Evolutionary conservation across 495 filamentous ascomycete genomes (phyloP).

Genomic region (Aspergillus avenaceus): DNA sequence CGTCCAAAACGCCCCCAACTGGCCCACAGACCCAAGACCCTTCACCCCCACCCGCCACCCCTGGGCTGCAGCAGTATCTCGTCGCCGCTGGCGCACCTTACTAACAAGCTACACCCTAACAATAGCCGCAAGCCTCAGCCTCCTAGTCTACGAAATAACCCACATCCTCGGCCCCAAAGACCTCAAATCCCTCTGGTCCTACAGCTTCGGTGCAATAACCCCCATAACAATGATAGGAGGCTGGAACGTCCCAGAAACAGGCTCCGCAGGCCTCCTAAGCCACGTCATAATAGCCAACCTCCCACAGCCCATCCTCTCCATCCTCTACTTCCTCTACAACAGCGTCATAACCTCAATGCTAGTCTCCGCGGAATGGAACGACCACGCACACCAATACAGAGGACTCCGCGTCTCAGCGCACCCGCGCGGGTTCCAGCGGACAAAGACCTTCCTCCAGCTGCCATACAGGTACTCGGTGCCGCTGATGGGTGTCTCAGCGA

Average conservation of each 20-base stretch:
- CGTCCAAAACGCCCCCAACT: constrained; percentile 2
- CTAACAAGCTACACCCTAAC: too few relatives aligned
- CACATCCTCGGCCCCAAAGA: neutral
- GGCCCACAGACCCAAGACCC: too few relatives aligned
- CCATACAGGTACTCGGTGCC: constrained; percentile 37
- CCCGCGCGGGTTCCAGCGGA: constrained; percentile 29
- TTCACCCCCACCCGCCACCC: too few relatives aligned
- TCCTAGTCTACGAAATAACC: constrained; percentile 1
- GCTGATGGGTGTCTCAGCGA: constrained; percentile 13
- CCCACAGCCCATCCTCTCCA: constrained; percentile 36
- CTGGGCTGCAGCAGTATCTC: too few relatives aligned
- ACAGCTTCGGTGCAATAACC: constrained; percentile 22
- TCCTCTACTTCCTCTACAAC: constrained; percentile 35
- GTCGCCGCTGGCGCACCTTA: too few relatives aligned
- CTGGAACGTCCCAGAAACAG: neutral
- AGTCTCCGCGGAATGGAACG: constrained; percentile 22
- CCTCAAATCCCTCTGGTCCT: constrained; percentile 9
- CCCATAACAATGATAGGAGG: constrained; percentile 1
- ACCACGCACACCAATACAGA: constrained; percentile 25
- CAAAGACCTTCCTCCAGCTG: constrained; percentile 35
- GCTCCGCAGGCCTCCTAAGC: constrained; percentile 2
- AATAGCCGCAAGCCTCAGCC: neutral
- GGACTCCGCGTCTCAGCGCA: constrained; percentile 30
- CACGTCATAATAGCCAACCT: constrained; percentile 31
- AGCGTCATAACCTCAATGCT: constrained; percentile 31